Evolutionary conservation across 1,139 yeast species (phyloP), one percentile per base, ranked within the genome.

Genomic region (Pichia inconspicua): DNA sequence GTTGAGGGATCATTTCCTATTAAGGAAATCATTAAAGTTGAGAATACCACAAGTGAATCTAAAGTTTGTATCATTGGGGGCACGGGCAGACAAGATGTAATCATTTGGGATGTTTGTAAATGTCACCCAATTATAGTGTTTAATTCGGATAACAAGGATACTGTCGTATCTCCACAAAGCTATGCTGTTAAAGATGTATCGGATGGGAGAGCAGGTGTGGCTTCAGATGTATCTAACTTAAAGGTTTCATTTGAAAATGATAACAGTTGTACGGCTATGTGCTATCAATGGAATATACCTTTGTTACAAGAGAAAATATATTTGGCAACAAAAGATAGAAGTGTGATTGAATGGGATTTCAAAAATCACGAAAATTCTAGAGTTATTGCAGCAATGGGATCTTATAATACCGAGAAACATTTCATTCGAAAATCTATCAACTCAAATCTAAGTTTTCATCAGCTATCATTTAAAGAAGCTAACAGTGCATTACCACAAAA

Each of bases 81-180:
- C 0, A 75, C 80, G 25, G 71, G 75, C 1, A 73, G 72, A 9
- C 66, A 79, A 0, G 84, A 83, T 54, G 72, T 84, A 10, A 74
- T 85, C 0, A 72, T 87, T 0, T 87, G 96, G 95, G 94, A 86
- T 60, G 69, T 87, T 11, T 81, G 87, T 19, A 71, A 74, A 31
- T 68, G 79, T 41, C 79, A 76, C 46, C 86, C 95, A 56, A 70
- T 77, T 40, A 80, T 78, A 56, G 74, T 84, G 0, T 68, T 75
- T 37, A 65, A 73, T 22, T 63, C 74, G 2, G 65, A 70, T 1
- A 55, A 60, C 2, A 64, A 58, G 1, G 31, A 46, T 5, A 12
- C 35, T 6, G 57, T 58, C 9, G 67, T 71, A 2, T 61, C 65
- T 12, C 55, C 71, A 31, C 74, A 69, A 44, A 59, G 61, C 10